Conservation (phyloP, 495 filamentous ascomycete species). For the Thozetella sp. region DNA sequence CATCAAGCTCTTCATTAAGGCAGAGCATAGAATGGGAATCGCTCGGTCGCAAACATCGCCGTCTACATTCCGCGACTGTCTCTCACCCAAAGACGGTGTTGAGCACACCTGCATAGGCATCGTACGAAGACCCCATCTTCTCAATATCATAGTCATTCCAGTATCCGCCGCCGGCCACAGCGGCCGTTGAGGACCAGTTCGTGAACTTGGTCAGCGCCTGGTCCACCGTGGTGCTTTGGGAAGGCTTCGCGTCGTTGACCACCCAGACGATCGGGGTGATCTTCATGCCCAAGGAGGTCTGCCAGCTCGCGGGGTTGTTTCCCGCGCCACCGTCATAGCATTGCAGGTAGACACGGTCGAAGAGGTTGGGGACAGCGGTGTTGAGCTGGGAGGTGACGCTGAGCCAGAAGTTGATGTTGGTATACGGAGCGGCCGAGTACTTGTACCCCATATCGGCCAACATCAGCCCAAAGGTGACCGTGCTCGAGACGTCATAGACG, state of each 20-base stretch:
- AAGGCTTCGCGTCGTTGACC: slow-evolving; percentile 42
- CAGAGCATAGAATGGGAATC: too few species aligned
- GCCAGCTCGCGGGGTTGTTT: slow-evolving; percentile 38
- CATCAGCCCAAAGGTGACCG: slow-evolving; percentile 37
- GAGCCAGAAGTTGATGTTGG: slow-evolving; percentile 34
- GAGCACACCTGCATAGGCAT: slow-evolving; percentile 32
- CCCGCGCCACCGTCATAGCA: slow-evolving; percentile 43
- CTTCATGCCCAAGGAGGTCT: slow-evolving; percentile 31
- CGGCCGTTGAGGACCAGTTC: slow-evolving; percentile 22
- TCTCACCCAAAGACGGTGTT: slow-evolving; percentile 28
- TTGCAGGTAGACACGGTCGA: slow-evolving; percentile 41
- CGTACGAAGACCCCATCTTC: slow-evolving; percentile 40
- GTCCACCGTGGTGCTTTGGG: slow-evolving; percentile 27
- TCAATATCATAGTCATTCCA: slow-evolving; percentile 51
- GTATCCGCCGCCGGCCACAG: slow-evolving; percentile 39
- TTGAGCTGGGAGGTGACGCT: slow-evolving; percentile 29
- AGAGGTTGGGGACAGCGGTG: slow-evolving; percentile 19
- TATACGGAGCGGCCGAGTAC: slow-evolving; percentile 43
- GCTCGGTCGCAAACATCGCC: too few species aligned
- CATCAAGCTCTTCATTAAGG: too few species aligned
- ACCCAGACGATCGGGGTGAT: slow-evolving; percentile 45
- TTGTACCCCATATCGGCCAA: slow-evolving; percentile 33
- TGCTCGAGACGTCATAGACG: slow-evolving; percentile 38
- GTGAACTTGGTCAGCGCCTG: slow-evolving; percentile 33
- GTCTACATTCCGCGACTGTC: too few species aligned